Percentiles rank a stretch among this genome's conserved stretches.
Evolutionary conservation across 805 yeast species (phyloP).

Genomic region (Sugiyamaella mastotermitis): DNA sequence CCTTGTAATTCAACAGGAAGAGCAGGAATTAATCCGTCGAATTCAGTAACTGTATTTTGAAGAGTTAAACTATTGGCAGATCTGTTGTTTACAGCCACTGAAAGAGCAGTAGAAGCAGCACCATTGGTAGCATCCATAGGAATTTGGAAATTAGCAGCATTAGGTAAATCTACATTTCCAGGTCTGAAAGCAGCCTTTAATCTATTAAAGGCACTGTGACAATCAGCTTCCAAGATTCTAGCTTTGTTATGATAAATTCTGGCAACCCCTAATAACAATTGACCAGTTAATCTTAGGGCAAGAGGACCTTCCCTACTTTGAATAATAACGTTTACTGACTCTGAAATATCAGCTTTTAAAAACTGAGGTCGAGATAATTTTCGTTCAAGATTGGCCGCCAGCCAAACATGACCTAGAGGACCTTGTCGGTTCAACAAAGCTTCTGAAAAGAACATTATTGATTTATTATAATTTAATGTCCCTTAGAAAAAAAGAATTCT

Average conservation of each 20-base stretch:
- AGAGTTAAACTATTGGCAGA: slow-evolving; percentile 32
- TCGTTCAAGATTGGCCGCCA: slow-evolving; percentile 83
- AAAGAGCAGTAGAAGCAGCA: slow-evolving; percentile 31
- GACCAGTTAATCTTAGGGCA: slow-evolving; percentile 79
- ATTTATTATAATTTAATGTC: no score
- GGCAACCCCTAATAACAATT: slow-evolving; percentile 78
- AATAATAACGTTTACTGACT: slow-evolving; percentile 62
- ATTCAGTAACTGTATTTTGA: slow-evolving; percentile 72
- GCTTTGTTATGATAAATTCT: slow-evolving; percentile 83
- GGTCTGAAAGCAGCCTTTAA: slow-evolving; percentile 47
- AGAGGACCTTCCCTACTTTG: slow-evolving; percentile 48
- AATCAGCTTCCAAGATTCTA: slow-evolving; percentile 75
- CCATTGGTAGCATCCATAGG: slow-evolving; percentile 7
- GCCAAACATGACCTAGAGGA: slow-evolving; percentile 86
- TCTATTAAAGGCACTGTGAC: slow-evolving; percentile 64
- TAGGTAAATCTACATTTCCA: slow-evolving; percentile 42
- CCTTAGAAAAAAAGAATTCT: no score
- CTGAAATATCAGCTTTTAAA: slow-evolving; percentile 61
- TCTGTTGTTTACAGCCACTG: background rate
- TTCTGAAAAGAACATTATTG: slow-evolving; percentile 45
- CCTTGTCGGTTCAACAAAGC: slow-evolving; percentile 61
- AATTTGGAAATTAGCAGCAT: background rate
- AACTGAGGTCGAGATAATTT: slow-evolving; percentile 67
- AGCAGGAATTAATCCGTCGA: slow-evolving; percentile 64
- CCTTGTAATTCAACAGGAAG: slow-evolving; percentile 40